These are phyloP conservation scores for Penicillium thymicola DNA, from an alignment of 2,329 filamentous ascomycete species.

Conservation along the genomic window DNA sequence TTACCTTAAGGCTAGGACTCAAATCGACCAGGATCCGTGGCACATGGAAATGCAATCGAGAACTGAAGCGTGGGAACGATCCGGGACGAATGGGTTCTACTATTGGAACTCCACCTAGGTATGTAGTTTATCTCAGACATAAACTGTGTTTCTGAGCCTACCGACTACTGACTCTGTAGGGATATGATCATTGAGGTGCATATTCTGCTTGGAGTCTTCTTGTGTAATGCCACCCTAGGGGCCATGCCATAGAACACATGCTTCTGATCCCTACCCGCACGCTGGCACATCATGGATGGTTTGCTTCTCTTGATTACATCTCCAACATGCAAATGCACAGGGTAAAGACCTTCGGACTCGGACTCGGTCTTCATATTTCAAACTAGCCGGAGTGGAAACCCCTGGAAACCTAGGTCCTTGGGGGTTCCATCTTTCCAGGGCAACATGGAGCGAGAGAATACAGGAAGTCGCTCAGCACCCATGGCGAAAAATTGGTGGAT, in stretches of 20 bases:
- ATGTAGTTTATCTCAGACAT: neutral
- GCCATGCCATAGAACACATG: neutral
- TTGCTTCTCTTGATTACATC: neutral
- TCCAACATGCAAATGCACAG: neutral
- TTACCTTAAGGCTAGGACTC: neutral
- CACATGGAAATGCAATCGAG: neutral
- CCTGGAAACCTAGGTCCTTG: neutral
- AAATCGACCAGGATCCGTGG: neutral
- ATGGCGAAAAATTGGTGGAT: neutral
- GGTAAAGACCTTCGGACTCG: slow-evolving; percentile 13
- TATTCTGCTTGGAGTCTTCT: neutral
- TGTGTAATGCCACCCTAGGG: slow-evolving; percentile 20
- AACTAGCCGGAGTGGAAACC: neutral
- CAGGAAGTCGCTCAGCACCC: neutral
- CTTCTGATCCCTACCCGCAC: neutral
- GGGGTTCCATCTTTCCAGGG: neutral
- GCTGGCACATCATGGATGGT: neutral
- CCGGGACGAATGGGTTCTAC: neutral
- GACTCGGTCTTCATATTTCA: slow-evolving; percentile 11
- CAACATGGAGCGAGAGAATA: neutral
- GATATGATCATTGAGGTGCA: too few relatives aligned
- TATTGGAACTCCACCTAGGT: neutral
- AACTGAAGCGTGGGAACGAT: neutral
- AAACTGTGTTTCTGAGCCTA: neutral
- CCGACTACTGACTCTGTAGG: neutral